Percentiles rank a stretch among this genome's conserved stretches.
These are phyloP conservation scores for Candida awuae DNA, from an alignment of 805 yeast genomes.

Conservation along the genomic window DNA sequence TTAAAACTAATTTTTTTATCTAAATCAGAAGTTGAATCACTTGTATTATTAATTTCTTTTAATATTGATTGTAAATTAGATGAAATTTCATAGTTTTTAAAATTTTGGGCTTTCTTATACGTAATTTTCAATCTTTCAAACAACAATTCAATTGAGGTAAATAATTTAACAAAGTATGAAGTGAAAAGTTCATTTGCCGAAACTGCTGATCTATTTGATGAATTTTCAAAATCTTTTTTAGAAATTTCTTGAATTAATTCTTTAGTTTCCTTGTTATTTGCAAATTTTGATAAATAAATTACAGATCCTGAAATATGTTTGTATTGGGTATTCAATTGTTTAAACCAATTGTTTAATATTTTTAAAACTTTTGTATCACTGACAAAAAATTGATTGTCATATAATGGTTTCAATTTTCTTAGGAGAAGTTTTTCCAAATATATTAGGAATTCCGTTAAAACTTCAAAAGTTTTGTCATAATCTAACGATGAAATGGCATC, in stretches of 20 bases:
- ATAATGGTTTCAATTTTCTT: slow-evolving; percentile 21
- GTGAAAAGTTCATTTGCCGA: slow-evolving; percentile 24
- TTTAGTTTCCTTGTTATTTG: slow-evolving; percentile 21
- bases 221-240: slow-evolving; percentile 16
- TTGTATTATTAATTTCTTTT: slow-evolving; percentile 20
- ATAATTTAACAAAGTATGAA: slow-evolving; percentile 25
- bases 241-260: slow-evolving; percentile 19
- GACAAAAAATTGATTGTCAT: slow-evolving; percentile 24
- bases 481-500: slow-evolving; percentile 15
- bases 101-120: slow-evolving; percentile 17
- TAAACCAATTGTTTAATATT: slow-evolving; percentile 21
- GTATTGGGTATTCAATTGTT: slow-evolving; percentile 21
- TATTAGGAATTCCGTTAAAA: slow-evolving; percentile 18
- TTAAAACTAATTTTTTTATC: slow-evolving; percentile 26
- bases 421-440: slow-evolving; percentile 23
- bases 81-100: slow-evolving; percentile 10
- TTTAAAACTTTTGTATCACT: slow-evolving; percentile 23
- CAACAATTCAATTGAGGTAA: slow-evolving; percentile 25
- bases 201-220: slow-evolving; percentile 21
- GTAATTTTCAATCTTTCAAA: slow-evolving; percentile 19
- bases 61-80: slow-evolving; percentile 16
- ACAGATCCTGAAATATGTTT: slow-evolving; percentile 24
- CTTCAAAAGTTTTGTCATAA: slow-evolving; percentile 25
- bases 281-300: slow-evolving; percentile 24
- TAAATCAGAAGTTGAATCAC: slow-evolving; percentile 26